Base-by-base conservation (phyloP, 495 filamentous ascomycete species). In the Lepidopterella palustris region DNA sequence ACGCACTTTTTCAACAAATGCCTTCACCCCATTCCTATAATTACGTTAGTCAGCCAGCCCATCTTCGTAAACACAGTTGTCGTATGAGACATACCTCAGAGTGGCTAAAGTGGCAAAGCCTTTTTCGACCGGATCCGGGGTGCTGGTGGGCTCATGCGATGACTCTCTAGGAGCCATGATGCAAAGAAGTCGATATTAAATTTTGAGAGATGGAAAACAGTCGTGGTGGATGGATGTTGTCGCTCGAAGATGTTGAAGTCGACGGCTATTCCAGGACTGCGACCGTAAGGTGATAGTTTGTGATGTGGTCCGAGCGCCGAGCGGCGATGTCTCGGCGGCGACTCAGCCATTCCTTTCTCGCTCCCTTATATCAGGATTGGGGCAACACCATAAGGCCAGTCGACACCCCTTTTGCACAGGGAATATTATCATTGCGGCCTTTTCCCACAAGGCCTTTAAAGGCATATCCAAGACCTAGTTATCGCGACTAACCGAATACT, bases 91-190 rank as follows among this genome's bases (percentile, higher is more conserved):
- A 54, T 79, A 89, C 87, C 82, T 80, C 69, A 95, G 78, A 28
- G 87, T 90, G 56, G 85, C 85, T 56, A 88, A 76, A 39, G 88
- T 93, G 60, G 90, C 89, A 64, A 86, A 84, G 53, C 89, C 86
- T 68, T 83, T 92, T 72, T 90, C 81, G 4, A 87, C 82, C 54
- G 81, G 80, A 62, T 82, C 83, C 29, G 82, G 82, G 32, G 81
- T 83, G 65, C 75, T 75, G 40, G 73, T 72, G 58, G 72, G 72
- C 69, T 84, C 80, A 58, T 76, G 60, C 29, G 68, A 74, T 29
- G 53, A 55, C 31, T 69, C 69, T 4, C 66, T 53, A 49, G 66
- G 67, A 15, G 67, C 66, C 67, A 69, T 71, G 57, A 50, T 53
- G 31, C 25, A 6, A 8, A 21, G 4, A 39, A 32, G 20, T n/a